These are phyloP conservation scores for Anaeromyces robustus DNA, from an alignment of 192 early-diverging fungal species.

Conservation along the genomic window DNA sequence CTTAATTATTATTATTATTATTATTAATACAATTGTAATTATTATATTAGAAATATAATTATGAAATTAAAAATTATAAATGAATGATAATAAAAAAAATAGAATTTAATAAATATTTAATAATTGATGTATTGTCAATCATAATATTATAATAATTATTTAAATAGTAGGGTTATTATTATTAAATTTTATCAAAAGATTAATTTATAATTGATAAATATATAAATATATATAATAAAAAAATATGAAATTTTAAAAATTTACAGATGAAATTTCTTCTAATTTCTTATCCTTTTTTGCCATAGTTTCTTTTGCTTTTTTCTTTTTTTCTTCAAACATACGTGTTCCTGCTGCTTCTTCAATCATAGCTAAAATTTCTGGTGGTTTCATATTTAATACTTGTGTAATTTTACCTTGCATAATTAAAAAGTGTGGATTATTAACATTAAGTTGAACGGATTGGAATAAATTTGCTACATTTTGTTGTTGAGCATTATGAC, in stretches of 20 bases:
- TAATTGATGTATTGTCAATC: too few relatives aligned
- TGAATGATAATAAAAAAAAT: too few relatives aligned
- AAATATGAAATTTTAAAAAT: background rate
- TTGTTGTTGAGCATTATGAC: conserved; percentile 73
- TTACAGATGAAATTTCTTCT: conserved; percentile 66
- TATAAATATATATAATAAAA: too few relatives aligned
- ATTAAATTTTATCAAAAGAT: background rate
- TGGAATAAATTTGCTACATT: conserved; percentile 85
- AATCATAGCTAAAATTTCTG: conserved; percentile 91
- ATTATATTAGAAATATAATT: too few relatives aligned
- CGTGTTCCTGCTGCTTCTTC: conserved; percentile 98
- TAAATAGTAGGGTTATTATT: too few relatives aligned
- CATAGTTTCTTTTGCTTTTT: conserved; percentile 85
- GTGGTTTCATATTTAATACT: conserved; percentile 98
- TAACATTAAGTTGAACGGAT: conserved; percentile 95
- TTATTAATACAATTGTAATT: too few relatives aligned
- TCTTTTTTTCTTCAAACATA: conserved; percentile 97
- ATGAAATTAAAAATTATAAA: too few relatives aligned
- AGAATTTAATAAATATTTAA: too few relatives aligned
- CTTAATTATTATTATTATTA: conserved; percentile 8
- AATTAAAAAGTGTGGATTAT: conserved; percentile 98
- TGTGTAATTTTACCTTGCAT: conserved; percentile 99
- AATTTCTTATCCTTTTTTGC: conserved; percentile 91
- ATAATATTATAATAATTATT: too few relatives aligned
- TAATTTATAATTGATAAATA: too few relatives aligned